A percentile compares a stretch with the other conserved stretches of the same genome.
These are phyloP conservation scores for Clonostachys solani DNA, from an alignment of 2,329 filamentous ascomycete species.

Conservation along the genomic window DNA sequence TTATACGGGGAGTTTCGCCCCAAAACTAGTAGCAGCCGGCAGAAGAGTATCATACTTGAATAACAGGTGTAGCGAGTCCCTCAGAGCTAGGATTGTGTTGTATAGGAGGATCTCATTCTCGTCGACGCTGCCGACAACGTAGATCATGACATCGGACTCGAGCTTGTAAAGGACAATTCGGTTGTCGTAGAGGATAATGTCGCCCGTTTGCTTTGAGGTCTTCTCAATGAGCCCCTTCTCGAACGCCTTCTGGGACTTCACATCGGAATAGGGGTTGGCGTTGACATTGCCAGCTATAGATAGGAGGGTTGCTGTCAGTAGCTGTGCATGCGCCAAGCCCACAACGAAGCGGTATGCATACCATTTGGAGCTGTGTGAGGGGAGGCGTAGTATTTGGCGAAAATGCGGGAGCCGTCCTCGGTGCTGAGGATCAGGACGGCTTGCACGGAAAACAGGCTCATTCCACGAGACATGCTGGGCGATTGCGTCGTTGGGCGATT, in stretches of 20 bases:
- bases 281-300: constrained; percentile 40
- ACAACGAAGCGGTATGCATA: constrained; percentile 12
- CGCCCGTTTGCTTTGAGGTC: constrained; percentile 90
- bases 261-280: constrained; percentile 74
- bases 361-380: constrained; percentile 44
- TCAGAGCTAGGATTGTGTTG: constrained; percentile 85
- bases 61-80: constrained; percentile 84
- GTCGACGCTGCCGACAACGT: constrained; percentile 84
- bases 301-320: constrained; percentile 6
- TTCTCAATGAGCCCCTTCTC: constrained; percentile 95
- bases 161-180: constrained; percentile 96
- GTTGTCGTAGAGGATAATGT: constrained; percentile 97
- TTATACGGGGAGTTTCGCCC: too few species aligned
- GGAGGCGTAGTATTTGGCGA: constrained; percentile 84
- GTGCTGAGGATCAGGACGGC: constrained; percentile 75
- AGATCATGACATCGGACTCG: constrained; percentile 95
- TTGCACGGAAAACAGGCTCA: constrained; percentile 73
- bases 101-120: constrained; percentile 98
- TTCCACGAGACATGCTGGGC: constrained; percentile 62
- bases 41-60: constrained; percentile 63
- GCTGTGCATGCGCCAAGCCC: too few species aligned
- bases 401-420: constrained; percentile 87
- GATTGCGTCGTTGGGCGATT: background rate
- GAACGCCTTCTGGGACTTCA: constrained; percentile 94
- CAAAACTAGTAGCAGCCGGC: background rate